Evolutionary conservation across 2,329 filamentous ascomycete genomes (phyloP).

Genomic region (Zarea fungicola): DNA sequence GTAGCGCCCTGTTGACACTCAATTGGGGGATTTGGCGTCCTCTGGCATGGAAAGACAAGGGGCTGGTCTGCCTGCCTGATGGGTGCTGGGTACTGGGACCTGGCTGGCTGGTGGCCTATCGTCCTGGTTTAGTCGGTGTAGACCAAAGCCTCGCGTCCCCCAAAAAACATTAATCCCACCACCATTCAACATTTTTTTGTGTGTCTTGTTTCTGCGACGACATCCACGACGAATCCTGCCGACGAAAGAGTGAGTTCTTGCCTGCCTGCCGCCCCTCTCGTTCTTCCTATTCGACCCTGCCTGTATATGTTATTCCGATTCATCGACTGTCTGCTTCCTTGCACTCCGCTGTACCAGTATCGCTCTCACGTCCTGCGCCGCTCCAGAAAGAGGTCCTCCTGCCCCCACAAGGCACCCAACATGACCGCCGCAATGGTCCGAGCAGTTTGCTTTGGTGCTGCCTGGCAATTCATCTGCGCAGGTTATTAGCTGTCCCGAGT

Average conservation of each 20-base stretch:
- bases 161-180: constrained; percentile 10
- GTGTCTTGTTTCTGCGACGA: constrained; percentile 6
- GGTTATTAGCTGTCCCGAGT: too few relatives aligned
- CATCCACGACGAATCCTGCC: constrained; percentile 2
- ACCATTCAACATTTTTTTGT: constrained; percentile 12
- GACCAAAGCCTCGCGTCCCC: constrained; percentile 6
- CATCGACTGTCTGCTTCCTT: neutral
- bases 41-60: too few relatives aligned
- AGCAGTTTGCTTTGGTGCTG: neutral
- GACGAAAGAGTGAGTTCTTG: constrained; percentile 9
- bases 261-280: constrained; percentile 5
- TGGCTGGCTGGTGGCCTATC: neutral
- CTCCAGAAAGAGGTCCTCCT: constrained; percentile 11
- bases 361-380: neutral
- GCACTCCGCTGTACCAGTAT: neutral
- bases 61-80: too few relatives aligned
- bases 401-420: constrained; percentile 5
- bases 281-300: neutral
- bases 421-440: neutral
- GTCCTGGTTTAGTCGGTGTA: neutral
- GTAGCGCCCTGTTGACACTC: neutral
- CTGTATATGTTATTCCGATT: neutral
- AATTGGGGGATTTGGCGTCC: too few relatives aligned
- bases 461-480: neutral
- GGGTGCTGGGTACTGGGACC: neutral